Evolutionary conservation across 202 grass and related monocot species (phyloP), one percentile per base, ranked within the genome.

Genomic region (Digitaria exilis): DNA sequence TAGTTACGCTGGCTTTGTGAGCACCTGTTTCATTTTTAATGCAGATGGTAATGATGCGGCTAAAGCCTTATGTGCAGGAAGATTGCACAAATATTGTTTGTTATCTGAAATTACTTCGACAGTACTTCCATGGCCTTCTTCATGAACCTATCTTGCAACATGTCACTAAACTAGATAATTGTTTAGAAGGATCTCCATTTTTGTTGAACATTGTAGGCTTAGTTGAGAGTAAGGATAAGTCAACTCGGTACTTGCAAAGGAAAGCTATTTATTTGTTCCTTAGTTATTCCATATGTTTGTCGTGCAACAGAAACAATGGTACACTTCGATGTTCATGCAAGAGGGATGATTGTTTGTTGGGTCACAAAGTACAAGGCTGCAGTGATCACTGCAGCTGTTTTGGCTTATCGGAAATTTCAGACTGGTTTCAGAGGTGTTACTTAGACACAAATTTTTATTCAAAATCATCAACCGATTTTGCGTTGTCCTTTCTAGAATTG

Each of bases 21-120:
- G 67, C 28, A 71, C 19, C 85, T 77, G 29, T 82, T 45, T 79
- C 25, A 46, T 16, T 62, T 51, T 81, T 21, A 39, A 67, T 87
- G 89, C 83, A 98, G 93, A 93, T 96, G 89, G 46, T 94, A 90
- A 94, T 98, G 93, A 82, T 88, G 51, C 79, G 91, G 59, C 80
- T 96, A 72, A 92, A 77, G 61, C 84, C 75, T 79, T 73, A 90
- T 26, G 56, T 87, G n/a, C 65, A 80, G 43, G 50, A 83, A 43
- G 74, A 93, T 66, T 80, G 77, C 59, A 88, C 89, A 72, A 65
- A 82, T 80, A 70, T 90, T 87, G 65, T 88, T 87, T 80, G 81
- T 71, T 90, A 81, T 69, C 75, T 98, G 34, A 90, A 88, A 79
- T 92, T 91, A 48, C 80, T 96, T 75, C 87, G 63, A 69, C 57